phyloP scores from a whole-genome alignment of 768 basidiomycete species.

The Lyophyllum semitale region DNA sequence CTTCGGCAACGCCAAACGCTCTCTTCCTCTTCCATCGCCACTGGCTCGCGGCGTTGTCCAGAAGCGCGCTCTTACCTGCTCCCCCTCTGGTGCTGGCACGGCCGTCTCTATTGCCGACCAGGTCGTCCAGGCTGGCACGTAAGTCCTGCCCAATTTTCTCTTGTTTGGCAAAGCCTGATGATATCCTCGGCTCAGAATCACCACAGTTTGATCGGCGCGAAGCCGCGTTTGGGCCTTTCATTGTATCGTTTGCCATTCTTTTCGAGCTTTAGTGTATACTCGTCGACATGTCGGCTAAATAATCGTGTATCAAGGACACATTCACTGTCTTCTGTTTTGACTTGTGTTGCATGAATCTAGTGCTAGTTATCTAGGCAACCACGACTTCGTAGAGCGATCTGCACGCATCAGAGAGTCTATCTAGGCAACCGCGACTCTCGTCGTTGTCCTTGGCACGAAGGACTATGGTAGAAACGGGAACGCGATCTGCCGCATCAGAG shows the following conservation, averaged over 20 bases:
- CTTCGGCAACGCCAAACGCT: slow-evolving; percentile 20
- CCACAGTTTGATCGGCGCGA: not conserved
- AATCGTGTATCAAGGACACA: not conserved
- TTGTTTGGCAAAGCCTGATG: not conserved
- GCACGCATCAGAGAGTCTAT: too few relatives aligned
- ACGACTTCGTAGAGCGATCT: not conserved
- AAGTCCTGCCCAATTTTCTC: not conserved
- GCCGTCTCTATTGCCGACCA: slow-evolving; percentile 8
- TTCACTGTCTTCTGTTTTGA: not conserved
- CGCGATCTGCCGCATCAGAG: too few relatives aligned
- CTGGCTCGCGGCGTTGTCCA: not conserved
- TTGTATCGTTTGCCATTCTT: not conserved
- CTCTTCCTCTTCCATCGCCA: slow-evolving; percentile 5
- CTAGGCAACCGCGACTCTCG: not conserved
- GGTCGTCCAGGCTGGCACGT: slow-evolving; percentile 12
- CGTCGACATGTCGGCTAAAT: not conserved
- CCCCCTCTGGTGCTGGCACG: not conserved
- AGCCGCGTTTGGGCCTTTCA: not conserved
- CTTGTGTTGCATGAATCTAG: not conserved
- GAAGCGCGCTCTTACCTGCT: slow-evolving; percentile 15
- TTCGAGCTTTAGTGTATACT: not conserved
- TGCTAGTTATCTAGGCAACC: too few relatives aligned
- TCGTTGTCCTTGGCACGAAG: not conserved
- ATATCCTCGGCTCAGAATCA: not conserved
- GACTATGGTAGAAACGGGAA: too few relatives aligned